Evolutionary conservation across 768 basidiomycete genomes (phyloP).

Genomic region (Trametopsis cervina): DNA sequence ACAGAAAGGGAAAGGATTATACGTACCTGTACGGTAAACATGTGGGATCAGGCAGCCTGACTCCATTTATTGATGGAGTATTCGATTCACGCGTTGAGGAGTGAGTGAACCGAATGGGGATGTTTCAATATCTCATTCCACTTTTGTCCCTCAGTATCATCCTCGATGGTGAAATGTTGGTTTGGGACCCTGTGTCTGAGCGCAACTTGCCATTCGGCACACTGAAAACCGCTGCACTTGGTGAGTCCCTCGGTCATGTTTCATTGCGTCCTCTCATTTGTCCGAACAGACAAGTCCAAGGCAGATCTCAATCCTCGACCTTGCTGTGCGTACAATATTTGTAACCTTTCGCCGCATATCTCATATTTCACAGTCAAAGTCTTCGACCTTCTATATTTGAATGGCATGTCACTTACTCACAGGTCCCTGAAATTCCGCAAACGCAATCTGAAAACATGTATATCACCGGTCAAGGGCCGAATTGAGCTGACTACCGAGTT

Average conservation of each 20-base stretch:
- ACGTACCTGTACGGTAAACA: constrained; percentile 89
- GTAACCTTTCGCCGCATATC: not conserved
- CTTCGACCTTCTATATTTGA: constrained; percentile 89
- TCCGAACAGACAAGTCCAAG: constrained; percentile 55
- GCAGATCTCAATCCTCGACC: constrained; percentile 61
- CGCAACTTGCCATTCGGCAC: constrained; percentile 90
- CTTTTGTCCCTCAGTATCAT: constrained; percentile 84
- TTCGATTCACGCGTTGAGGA: constrained; percentile 75
- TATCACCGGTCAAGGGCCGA: constrained; percentile 67
- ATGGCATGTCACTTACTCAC: constrained; percentile 71
- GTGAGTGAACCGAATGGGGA: constrained; percentile 37
- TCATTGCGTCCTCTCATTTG: constrained; percentile 1
- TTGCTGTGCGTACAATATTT: not conserved
- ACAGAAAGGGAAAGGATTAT: constrained; percentile 85
- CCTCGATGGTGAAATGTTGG: constrained; percentile 96
- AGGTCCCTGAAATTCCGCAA: constrained; percentile 73
- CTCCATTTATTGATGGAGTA: constrained; percentile 73
- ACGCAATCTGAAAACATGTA: constrained; percentile 60
- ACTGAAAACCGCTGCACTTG: constrained; percentile 86
- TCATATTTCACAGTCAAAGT: constrained; percentile 72
- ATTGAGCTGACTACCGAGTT: constrained; percentile 73
- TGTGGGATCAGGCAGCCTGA: constrained; percentile 77
- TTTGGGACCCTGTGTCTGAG: constrained; percentile 90
- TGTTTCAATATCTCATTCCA: not conserved
- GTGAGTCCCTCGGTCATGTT: constrained; percentile 31